Conservation (phyloP, 352 stramenopile genomes). For the Globisporangium apiculatum region DNA sequence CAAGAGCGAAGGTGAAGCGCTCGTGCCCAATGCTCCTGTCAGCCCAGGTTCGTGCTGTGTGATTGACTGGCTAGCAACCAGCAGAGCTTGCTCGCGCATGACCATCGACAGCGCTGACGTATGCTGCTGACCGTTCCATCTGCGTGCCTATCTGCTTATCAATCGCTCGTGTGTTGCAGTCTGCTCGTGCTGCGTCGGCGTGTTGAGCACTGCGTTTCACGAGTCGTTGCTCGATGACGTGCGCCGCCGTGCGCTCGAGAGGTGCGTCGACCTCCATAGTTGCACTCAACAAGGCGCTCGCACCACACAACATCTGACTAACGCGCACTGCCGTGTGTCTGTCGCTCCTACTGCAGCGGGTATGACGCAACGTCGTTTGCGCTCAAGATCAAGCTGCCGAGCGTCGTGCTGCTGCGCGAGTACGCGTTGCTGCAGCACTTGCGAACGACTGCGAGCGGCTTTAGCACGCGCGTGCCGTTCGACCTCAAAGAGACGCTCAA, state of each 20-base stretch:
- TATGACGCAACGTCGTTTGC: constrained; percentile 69
- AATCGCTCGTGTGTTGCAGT: constrained; percentile 18
- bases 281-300: not conserved
- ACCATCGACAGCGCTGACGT: not conserved
- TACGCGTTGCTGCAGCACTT: constrained; percentile 67
- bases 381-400: constrained; percentile 79
- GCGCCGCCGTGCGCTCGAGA: constrained; percentile 25
- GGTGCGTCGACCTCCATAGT: constrained; percentile 7
- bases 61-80: not conserved
- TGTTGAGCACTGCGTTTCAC: constrained; percentile 42
- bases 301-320: too few relatives aligned
- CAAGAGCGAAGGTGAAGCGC: not conserved
- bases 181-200: constrained; percentile 65
- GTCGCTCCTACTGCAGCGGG: constrained; percentile 10
- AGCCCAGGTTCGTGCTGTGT: constrained; percentile 1
- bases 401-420: constrained; percentile 68
- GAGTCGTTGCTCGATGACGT: constrained; percentile 36
- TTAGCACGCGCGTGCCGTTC: constrained; percentile 26
- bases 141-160: not conserved
- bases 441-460: constrained; percentile 24
- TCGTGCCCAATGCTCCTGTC: not conserved
- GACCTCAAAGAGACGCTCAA: constrained; percentile 81
- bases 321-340: too few relatives aligned
- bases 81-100: not conserved
- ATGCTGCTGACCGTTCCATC: not conserved